These are phyloP conservation scores for Globisporangium viniferum DNA, from an alignment of 352 stramenopile species.

Conservation along the genomic window DNA sequence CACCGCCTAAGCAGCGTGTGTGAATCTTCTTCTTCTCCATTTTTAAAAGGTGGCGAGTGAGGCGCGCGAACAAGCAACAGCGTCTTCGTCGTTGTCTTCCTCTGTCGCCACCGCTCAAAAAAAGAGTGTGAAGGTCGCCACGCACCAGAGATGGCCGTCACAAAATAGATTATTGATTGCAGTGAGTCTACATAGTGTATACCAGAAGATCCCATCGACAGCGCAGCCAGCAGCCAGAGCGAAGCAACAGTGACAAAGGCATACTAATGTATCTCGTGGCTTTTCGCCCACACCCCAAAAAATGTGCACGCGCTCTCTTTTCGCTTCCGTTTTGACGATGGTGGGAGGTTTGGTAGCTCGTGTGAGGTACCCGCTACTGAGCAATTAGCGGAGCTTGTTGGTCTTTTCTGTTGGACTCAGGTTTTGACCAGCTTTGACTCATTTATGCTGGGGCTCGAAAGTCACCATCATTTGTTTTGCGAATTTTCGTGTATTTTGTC, in stretches of 20 bases:
- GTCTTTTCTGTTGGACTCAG: too few species aligned
- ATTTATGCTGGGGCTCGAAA: too few species aligned
- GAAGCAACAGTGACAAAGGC: not conserved
- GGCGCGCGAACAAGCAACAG: not conserved
- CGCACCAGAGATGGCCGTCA: constrained; percentile 7
- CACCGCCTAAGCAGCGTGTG: constrained; percentile 23
- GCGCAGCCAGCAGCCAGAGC: not conserved
- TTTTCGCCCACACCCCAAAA: not conserved
- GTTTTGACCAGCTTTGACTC: too few species aligned
- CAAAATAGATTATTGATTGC: constrained; percentile 5
- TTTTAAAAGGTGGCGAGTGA: not conserved
- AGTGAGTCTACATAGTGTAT: not conserved
- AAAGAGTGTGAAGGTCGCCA: not conserved
- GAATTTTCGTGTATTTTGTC: too few species aligned
- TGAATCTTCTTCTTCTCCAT: not conserved
- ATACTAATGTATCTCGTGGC: constrained; percentile 3
- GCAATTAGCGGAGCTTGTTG: too few species aligned
- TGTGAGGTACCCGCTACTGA: too few species aligned
- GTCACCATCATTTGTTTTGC: too few species aligned
- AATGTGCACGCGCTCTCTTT: not conserved
- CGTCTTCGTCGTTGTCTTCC: not conserved
- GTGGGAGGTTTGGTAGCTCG: too few species aligned
- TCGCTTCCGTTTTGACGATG: not conserved
- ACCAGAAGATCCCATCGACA: constrained; percentile 2
- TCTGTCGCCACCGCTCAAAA: not conserved